These are phyloP conservation scores for Noccaea caerulescens DNA, from an alignment of 345 rosid species.

Conservation along the genomic window DNA sequence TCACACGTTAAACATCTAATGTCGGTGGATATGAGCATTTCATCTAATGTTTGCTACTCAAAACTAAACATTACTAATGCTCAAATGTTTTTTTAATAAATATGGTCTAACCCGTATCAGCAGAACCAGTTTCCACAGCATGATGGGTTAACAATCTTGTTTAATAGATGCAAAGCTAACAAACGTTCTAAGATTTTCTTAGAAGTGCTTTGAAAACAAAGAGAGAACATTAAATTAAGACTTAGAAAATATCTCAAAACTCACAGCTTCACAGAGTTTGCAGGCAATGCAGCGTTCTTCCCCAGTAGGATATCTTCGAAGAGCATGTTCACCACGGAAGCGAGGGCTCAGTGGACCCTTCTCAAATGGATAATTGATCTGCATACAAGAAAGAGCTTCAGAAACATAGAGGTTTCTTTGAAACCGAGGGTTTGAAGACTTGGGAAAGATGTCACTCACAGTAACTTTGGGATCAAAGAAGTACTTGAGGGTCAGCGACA, in stretches of 20 bases:
- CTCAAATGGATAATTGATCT: slow-evolving; percentile 99
- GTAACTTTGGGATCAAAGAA: slow-evolving; percentile 94
- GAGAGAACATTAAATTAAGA: background rate
- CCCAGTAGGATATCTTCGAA: slow-evolving; percentile 87
- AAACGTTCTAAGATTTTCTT: slow-evolving; percentile 22
- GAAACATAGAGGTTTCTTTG: slow-evolving; percentile 25
- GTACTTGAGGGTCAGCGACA: slow-evolving; percentile 85
- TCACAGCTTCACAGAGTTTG: slow-evolving; percentile 99
- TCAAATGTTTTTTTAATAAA: background rate
- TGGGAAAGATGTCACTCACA: slow-evolving; percentile 56
- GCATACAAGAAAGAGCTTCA: slow-evolving; percentile 33
- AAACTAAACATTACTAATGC: slow-evolving; percentile 6
- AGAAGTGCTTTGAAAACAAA: background rate
- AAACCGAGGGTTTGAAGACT: background rate
- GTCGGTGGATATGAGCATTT: background rate
- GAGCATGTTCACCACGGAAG: slow-evolving; percentile 98
- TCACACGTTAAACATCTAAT: background rate
- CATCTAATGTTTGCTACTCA: background rate
- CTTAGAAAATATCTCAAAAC: slow-evolving; percentile 26
- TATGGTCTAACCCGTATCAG: background rate
- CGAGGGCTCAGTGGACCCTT: slow-evolving; percentile 99
- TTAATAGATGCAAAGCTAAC: slow-evolving; percentile 2
- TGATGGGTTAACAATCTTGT: slow-evolving; percentile 10
- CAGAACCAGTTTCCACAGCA: slow-evolving; percentile 4
- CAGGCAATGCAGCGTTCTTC: slow-evolving; percentile 99